Conservation (phyloP, 176 grass and related monocot genomes). For the Saccharum spontaneum region DNA sequence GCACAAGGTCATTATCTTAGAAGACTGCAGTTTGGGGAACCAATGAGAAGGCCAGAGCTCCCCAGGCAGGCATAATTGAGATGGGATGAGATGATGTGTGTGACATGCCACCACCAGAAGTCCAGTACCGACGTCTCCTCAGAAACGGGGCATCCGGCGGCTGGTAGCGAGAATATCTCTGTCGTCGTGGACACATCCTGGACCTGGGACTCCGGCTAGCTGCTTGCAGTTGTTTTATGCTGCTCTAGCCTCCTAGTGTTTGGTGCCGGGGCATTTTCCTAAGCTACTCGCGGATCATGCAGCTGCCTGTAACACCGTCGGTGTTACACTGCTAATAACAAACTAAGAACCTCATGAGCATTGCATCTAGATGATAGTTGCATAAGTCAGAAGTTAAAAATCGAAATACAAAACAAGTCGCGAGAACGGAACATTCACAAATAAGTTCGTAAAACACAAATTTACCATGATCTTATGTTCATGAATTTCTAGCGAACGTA, state of each 20-base stretch:
- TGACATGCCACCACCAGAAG: conserved; percentile 12
- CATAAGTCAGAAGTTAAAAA: too few species aligned
- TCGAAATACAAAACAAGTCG: too few species aligned
- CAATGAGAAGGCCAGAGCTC: neutral
- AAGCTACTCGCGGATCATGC: neutral
- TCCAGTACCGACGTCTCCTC: neutral
- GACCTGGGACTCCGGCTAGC: neutral
- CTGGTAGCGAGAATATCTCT: neutral
- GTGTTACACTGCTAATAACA: too few species aligned
- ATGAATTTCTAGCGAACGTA: too few species aligned
- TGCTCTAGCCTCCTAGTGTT: neutral
- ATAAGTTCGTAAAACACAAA: too few species aligned
- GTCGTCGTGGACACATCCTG: neutral
- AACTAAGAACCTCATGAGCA: too few species aligned
- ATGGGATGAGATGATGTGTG: neutral
- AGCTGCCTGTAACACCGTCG: too few species aligned
- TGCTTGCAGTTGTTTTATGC: neutral
- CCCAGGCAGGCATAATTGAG: neutral
- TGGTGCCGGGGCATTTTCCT: conserved; percentile 6
- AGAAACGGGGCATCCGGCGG: neutral
- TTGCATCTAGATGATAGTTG: too few species aligned
- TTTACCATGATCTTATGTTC: too few species aligned
- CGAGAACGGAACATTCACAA: too few species aligned
- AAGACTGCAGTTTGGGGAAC: neutral
- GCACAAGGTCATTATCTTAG: neutral